Percentiles rank a stretch among this genome's conserved stretches.
phyloP scores from a whole-genome alignment of 2,329 filamentous ascomycete genomes.

The Aspergillus fumigatiaffinis region DNA sequence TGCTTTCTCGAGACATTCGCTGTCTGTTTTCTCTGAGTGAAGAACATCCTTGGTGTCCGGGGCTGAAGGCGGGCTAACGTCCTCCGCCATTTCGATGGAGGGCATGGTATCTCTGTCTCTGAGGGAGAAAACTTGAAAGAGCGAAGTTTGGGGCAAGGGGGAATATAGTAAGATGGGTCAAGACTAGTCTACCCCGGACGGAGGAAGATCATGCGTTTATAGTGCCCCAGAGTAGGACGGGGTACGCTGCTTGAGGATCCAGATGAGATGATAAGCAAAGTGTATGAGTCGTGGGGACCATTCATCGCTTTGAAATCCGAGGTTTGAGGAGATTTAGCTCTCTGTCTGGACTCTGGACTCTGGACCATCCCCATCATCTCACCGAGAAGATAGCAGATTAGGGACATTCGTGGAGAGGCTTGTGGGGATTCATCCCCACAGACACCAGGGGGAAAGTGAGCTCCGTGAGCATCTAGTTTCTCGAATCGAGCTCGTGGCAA shows the following conservation, averaged over 20 bases:
- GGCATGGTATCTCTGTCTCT: neutral
- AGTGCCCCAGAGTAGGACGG: neutral
- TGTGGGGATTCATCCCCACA: neutral
- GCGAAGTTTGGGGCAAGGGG: neutral
- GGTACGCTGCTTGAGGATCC: no score
- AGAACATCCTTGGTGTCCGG: neutral
- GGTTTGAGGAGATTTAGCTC: neutral
- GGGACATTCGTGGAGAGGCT: neutral
- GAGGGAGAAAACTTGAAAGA: no score
- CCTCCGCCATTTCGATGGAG: neutral
- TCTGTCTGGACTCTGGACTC: neutral
- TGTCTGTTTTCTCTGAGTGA: neutral
- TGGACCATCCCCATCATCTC: no score
- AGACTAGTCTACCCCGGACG: neutral
- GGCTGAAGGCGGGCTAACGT: neutral
- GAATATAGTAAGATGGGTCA: neutral
- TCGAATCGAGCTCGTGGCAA: neutral
- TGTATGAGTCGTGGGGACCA: no score
- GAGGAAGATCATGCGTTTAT: neutral
- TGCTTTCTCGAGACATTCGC: neutral
- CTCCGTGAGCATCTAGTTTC: neutral
- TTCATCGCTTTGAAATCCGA: neutral
- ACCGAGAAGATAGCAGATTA: neutral
- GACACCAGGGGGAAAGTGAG: neutral
- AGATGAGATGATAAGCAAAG: no score